These are phyloP conservation scores for Leccinum proliferum DNA, from an alignment of 1,284 basidiomycete species.

Conservation along the genomic window DNA sequence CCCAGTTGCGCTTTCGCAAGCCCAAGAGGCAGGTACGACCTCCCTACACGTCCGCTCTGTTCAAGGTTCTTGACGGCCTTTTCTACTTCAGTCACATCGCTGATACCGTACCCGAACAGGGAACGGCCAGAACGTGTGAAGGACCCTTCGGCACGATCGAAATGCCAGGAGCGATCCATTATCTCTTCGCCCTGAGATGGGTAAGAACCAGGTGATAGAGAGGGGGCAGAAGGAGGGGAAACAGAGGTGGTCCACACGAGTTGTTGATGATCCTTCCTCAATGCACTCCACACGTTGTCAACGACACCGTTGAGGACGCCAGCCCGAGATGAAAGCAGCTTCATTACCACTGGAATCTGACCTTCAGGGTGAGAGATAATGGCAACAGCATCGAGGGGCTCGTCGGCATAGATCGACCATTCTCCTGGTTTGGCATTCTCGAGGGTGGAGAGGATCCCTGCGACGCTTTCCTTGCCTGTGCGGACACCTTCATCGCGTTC, in stretches of 20 bases:
- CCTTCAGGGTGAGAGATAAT: conserved; percentile 91
- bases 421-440: conserved; percentile 56
- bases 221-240: conserved; percentile 13
- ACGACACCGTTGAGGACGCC: conserved; percentile 93
- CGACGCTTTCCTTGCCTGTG: conserved; percentile 81
- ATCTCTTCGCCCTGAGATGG: conserved; percentile 70
- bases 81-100: conserved; percentile 92
- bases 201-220: conserved; percentile 6
- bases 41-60: conserved; percentile 78
- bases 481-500: conserved; percentile 94
- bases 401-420: conserved; percentile 96
- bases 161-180: conserved; percentile 91
- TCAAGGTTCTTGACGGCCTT: conserved; percentile 81
- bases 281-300: conserved; percentile 95
- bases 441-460: conserved; percentile 83
- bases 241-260: conserved; percentile 97
- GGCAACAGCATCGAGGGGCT: conserved; percentile 93
- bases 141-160: conserved; percentile 95
- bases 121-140: conserved; percentile 93
- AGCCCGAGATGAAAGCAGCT: conserved; percentile 84
- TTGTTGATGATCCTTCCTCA: conserved; percentile 92
- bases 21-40: conserved; percentile 88
- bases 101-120: conserved; percentile 97
- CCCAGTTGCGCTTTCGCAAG: conserved; percentile 49
- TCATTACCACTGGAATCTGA: conserved; percentile 89